Evolutionary conservation across 441 rosid species (phyloP).

Genomic region (Metrosideros polymorpha): DNA sequence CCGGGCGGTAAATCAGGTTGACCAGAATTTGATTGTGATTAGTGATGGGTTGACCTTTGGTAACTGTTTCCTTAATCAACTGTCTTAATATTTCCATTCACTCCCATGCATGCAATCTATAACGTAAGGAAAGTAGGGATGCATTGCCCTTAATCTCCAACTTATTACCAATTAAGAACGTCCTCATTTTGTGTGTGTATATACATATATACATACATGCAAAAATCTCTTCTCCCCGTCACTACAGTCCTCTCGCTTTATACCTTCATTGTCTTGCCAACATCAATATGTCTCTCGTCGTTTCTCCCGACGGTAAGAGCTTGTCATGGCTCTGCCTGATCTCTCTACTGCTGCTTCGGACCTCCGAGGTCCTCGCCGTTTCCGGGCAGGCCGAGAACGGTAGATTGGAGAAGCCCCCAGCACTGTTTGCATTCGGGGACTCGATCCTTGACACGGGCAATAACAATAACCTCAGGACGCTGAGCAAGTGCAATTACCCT

Average conservation of each 20-base stretch:
- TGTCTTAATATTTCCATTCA: background rate
- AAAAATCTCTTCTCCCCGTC: background rate
- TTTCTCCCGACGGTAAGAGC: background rate
- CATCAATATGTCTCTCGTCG: background rate
- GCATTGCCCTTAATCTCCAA: background rate
- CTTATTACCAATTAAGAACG: background rate
- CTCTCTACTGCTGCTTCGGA: background rate
- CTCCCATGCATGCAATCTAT: background rate
- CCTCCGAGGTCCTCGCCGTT: background rate
- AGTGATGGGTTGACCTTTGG: background rate
- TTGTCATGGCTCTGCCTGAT: background rate
- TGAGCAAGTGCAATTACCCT: conserved; percentile 10
- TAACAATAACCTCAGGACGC: conserved; percentile 7
- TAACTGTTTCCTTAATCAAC: background rate
- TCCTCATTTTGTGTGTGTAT: background rate
- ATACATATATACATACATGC: background rate
- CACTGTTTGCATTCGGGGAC: conserved; percentile 19
- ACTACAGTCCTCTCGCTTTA: background rate
- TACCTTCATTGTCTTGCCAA: background rate
- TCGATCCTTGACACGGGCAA: conserved; percentile 25
- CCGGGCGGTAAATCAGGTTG: background rate
- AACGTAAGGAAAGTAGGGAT: background rate
- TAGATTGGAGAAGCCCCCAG: background rate
- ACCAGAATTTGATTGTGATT: background rate
- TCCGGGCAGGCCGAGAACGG: background rate